Percentiles rank a stretch among this genome's conserved stretches.
Conservation (phyloP, 805 yeast genomes). For the Candida michaelii region DNA sequence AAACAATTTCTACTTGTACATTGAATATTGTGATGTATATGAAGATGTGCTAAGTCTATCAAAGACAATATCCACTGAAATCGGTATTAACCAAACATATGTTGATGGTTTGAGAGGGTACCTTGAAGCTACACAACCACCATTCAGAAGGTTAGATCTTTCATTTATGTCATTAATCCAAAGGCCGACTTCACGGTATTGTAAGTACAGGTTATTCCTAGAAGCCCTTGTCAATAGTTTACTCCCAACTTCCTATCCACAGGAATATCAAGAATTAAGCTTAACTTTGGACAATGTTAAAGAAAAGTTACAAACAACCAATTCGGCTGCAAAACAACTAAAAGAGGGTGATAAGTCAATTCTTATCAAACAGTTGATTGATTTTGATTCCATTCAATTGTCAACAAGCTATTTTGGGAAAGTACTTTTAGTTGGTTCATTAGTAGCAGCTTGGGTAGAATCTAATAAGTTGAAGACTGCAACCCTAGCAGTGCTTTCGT, state of each 20-base stretch:
- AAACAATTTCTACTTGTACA: constrained; percentile 10
- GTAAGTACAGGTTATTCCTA: constrained; percentile 52
- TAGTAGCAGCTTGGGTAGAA: constrained; percentile 40
- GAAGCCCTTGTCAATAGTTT: constrained; percentile 25
- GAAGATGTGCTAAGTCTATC: constrained; percentile 12
- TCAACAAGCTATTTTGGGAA: constrained; percentile 36
- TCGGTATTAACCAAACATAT: constrained; percentile 18
- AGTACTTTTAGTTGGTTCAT: constrained; percentile 44
- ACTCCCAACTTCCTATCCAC: no score
- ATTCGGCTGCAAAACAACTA: constrained; percentile 4
- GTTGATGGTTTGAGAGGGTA: constrained; percentile 33
- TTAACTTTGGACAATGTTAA: constrained; percentile 8
- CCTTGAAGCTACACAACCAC: constrained; percentile 44
- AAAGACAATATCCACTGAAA: neutral
- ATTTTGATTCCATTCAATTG: constrained; percentile 4
- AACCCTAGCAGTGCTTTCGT: constrained; percentile 39
- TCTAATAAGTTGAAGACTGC: constrained; percentile 11
- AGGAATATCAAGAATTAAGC: neutral
- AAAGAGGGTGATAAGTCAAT: neutral
- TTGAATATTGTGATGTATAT: constrained; percentile 15
- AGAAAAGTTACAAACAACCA: constrained; percentile 7
- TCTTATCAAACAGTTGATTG: constrained; percentile 5
- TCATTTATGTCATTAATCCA: constrained; percentile 55
- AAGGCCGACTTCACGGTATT: constrained; percentile 51
- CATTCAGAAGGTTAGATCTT: constrained; percentile 39